Evolutionary conservation across 345 rosid genomes (phyloP), one percentile per base, ranked within the genome.

Genomic region (Zanthoxylum bungeanum): DNA sequence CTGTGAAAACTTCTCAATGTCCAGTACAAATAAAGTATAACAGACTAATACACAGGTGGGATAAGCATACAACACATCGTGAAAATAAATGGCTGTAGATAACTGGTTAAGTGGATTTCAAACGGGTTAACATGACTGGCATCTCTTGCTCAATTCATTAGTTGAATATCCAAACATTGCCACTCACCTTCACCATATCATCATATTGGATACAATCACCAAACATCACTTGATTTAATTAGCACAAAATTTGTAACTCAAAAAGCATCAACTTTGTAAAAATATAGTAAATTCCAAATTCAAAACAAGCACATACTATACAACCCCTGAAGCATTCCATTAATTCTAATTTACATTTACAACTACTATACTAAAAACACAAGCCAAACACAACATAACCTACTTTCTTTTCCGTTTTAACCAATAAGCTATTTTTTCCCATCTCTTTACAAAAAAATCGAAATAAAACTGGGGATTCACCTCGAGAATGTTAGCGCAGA

Each of bases 401-500:
- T 3, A 34, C 2, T 42, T 25, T 30, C 30, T 68, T 39, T 39
- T 76, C 5, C 36, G 7, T 64, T 27, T 49, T 50, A 17, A 57
- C 21, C 66, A 30, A 21, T n/a, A 27, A 27, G 19, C 19, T 14
- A 0, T 5, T 30, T 27, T 53, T 4, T 55, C 25, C 70, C 14
- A 37, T 61, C 31, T 42, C 64, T 64, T 33, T 79, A 81, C 76
- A 71, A 72, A 78, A 79, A 79, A 82, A 80, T 79, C 75, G 75
- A 80, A 75, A 73, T 60, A 79, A 68, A 74, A 77, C 90, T 86
- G 80, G 72, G 82, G 70, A 75, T 87, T 96, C 97, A 96, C 99
- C 98, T 96, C 99, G 76, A 93, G 73, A 83, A 93, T 96, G 74
- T 96, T 85, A 63, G 85, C 51, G 90, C 97, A 93, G 83, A 96